phyloP scores from a whole-genome alignment of 139 green algal genomes.

The Gonium pectorale region DNA sequence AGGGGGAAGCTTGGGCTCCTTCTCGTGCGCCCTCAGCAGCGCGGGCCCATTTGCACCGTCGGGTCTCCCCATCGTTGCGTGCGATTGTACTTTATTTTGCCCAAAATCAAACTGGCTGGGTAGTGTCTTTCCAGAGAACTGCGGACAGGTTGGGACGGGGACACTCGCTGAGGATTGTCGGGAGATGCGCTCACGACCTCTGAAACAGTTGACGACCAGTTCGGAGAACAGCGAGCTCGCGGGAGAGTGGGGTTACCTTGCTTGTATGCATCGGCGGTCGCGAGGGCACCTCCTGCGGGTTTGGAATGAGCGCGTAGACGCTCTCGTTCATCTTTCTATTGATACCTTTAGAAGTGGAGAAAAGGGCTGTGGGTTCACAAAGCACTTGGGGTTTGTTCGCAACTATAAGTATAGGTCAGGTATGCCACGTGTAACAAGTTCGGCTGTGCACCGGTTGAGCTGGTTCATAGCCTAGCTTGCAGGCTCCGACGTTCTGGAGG shows the following conservation, averaged over 20 bases:
- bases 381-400: no score
- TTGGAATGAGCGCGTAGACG: slow-evolving; percentile 77
- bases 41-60: slow-evolving; percentile 57
- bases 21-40: slow-evolving; percentile 69
- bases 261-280: slow-evolving; percentile 66
- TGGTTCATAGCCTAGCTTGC: no score
- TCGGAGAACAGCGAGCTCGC: no score
- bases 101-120: slow-evolving; percentile 52
- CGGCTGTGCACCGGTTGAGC: no score
- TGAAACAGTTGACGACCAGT: neutral
- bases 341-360: no score
- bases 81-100: slow-evolving; percentile 47
- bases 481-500: no score
- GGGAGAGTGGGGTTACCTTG: slow-evolving; percentile 40
- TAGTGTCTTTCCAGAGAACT: slow-evolving; percentile 49
- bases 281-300: slow-evolving; percentile 53
- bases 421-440: no score
- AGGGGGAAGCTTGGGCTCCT: slow-evolving; percentile 75
- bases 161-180: no score
- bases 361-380: no score
- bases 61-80: slow-evolving; percentile 70
- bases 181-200: no score
- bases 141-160: neutral
- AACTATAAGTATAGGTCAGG: no score
- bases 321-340: slow-evolving; percentile 59